Evolutionary conservation across 306 rosid species (phyloP), one percentile per base, ranked within the genome.

Genomic region (Dryas alaskensis): DNA sequence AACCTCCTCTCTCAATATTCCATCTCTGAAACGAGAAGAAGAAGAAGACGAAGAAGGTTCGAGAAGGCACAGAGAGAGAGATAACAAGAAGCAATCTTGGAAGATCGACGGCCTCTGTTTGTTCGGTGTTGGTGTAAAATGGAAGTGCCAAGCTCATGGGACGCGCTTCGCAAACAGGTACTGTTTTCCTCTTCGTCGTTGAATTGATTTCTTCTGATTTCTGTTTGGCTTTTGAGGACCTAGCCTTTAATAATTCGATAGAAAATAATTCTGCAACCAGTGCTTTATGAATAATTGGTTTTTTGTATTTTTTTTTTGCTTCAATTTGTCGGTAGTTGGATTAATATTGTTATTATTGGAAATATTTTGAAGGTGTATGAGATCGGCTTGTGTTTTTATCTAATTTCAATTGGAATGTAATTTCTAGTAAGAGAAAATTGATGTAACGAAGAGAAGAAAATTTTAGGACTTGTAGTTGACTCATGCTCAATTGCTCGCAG

Each of bases 111-210:
- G 19, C 52, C 42, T 44, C 17, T 70, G 19, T 67, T 13, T 31
- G 37, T 31, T 72, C 3, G 17, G 47, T 27, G 45, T 65, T 58
- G 71, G 62, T 60, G 59, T 31, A 31, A 17, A 17, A 93, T 93
- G 98, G 98, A 93, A 74, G 78, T 73, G 39, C 85, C 86, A 11
- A 93, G 78, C 87, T 91, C 98, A 48, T 93, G 98, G 98, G 97
- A 93, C 81, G 86, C 96, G 54, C 98, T 93, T 79, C 98, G 98
- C 76, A 91, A 89, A 69, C 96, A 91, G 97, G 98, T 93, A 57
- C 59, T 52, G 37, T 74, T 49, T 71, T 2, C 62, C 9, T 69
- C 73, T 44, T 73, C 22, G 1, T 66, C 43, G 4, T 16, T 4
- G 45, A 40, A 50, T 44, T 9, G 62, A 50, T 54, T 69, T 25